Conservation (phyloP, 129 eudicot genomes). For the Ambrosia trifida region DNA sequence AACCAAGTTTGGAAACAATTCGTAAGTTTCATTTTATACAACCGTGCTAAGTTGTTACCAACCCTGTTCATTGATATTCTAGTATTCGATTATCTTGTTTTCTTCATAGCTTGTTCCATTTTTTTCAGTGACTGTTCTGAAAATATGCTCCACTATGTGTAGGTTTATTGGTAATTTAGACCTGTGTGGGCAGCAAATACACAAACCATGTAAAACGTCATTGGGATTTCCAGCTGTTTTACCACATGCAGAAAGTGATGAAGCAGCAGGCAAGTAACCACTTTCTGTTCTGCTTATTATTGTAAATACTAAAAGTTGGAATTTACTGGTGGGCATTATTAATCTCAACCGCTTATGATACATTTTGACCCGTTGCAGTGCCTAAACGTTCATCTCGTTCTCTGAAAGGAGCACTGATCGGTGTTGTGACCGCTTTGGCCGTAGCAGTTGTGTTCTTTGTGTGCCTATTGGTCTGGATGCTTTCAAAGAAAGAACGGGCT, state of each 20-base stretch:
- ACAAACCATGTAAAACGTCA: conserved; percentile 83
- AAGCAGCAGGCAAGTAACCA: conserved; percentile 62
- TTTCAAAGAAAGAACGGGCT: conserved; percentile 82
- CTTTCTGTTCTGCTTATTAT: neutral
- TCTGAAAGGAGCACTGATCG: conserved; percentile 62
- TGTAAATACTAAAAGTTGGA: neutral
- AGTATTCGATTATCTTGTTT: neutral
- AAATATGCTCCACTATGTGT: conserved; percentile 31
- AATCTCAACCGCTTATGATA: neutral
- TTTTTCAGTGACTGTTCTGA: conserved; percentile 25
- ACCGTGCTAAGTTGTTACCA: neutral
- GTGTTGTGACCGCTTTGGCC: conserved; percentile 48
- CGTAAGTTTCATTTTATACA: conserved; percentile 53
- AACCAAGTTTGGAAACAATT: conserved; percentile 65
- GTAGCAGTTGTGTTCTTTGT: conserved; percentile 54
- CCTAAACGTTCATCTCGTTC: conserved; percentile 74
- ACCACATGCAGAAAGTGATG: conserved; percentile 88
- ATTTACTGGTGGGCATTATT: neutral
- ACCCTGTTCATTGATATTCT: neutral
- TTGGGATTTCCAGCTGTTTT: conserved; percentile 94
- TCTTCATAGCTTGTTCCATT: neutral
- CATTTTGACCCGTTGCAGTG: conserved; percentile 43
- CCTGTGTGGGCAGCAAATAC: conserved; percentile 91
- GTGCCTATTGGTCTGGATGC: conserved; percentile 64
- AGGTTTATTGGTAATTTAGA: conserved; percentile 94